Evolutionary conservation across 148 eudicot genomes (phyloP).

Genomic region (Camellia sinensis): DNA sequence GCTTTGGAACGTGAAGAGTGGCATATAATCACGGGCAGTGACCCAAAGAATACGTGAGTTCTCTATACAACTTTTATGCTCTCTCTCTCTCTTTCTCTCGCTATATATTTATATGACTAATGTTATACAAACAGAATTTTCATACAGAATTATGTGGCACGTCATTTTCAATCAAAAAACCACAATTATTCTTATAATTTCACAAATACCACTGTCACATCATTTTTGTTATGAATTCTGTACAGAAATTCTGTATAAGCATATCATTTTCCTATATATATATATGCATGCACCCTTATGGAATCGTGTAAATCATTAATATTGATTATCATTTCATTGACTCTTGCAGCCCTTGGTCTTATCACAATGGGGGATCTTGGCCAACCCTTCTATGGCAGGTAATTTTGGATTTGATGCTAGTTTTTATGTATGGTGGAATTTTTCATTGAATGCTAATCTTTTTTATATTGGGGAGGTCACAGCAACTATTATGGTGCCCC

Average conservation of each 20-base stretch:
- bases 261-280: too few relatives aligned
- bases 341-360: conserved; percentile 83
- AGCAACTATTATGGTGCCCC: background rate
- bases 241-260: too few relatives aligned
- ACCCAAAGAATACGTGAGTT: conserved; percentile 93
- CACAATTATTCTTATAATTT: too few relatives aligned
- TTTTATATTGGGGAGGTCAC: background rate
- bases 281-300: background rate
- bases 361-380: conserved; percentile 98
- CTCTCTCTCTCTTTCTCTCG: too few relatives aligned
- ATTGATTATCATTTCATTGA: background rate
- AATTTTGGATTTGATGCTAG: conserved; percentile 2
- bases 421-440: background rate
- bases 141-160: too few relatives aligned
- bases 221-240: too few relatives aligned
- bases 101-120: too few relatives aligned
- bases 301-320: background rate
- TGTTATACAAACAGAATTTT: too few relatives aligned
- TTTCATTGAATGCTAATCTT: background rate
- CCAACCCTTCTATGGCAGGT: conserved; percentile 98
- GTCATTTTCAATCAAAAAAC: too few relatives aligned
- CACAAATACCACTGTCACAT: too few relatives aligned
- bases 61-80: background rate
- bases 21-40: conserved; percentile 95
- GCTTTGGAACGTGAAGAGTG: conserved; percentile 85